Evolutionary conservation across 805 yeast genomes (phyloP), one percentile per base, ranked within the genome.

Genomic region (Grigorovia jiainica): DNA sequence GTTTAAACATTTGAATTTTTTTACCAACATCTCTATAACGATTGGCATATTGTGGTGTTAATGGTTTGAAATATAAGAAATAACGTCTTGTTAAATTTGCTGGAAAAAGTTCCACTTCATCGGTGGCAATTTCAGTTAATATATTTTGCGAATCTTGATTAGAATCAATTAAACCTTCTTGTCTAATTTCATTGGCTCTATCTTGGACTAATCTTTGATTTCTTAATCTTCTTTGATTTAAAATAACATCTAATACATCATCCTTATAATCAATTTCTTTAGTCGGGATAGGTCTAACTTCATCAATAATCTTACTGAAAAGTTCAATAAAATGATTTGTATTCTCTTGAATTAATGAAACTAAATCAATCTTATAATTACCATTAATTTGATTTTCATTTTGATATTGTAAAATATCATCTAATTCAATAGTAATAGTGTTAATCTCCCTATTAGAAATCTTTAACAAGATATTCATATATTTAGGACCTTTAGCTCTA

Each of bases 231-330:
- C 99, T 76, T 67, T 92, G 97, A 57, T 86, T 89, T 50, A 89
- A 70, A 43, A 92, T 86, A 44, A 92, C 94, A 57, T 92, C 98
- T 48, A 92, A 67, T 10, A 92, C 97, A 51, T 86, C 95, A 60
- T 87, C 96, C 50, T 79, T 78, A 58, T 82, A 85, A 36, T 79
- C 67, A 40, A 90, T 70, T 46, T 84, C 89, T 39, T 72, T 76
- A 2, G 92, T 81, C n/a, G 97, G 90, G 36, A 52, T 43, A 0
- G 98, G 98, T 76, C 90, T 74, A 44, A 86, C 61, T 38, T 76
- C 79, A 63, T 92, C 99, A 35, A 86, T 75, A 13, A 79, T 79
- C 38, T 69, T 66, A 39, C 86, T 72, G 57, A 94, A 82, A 21
- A 92, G 57, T 53, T 90, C 97, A 19, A 78, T 63, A 56, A 81